A percentile compares a stretch with the other conserved stretches of the same genome.
These are phyloP conservation scores for Pseudogymnoascus sp. DNA, from an alignment of 2,329 filamentous ascomycete genomes.

Conservation along the genomic window DNA sequence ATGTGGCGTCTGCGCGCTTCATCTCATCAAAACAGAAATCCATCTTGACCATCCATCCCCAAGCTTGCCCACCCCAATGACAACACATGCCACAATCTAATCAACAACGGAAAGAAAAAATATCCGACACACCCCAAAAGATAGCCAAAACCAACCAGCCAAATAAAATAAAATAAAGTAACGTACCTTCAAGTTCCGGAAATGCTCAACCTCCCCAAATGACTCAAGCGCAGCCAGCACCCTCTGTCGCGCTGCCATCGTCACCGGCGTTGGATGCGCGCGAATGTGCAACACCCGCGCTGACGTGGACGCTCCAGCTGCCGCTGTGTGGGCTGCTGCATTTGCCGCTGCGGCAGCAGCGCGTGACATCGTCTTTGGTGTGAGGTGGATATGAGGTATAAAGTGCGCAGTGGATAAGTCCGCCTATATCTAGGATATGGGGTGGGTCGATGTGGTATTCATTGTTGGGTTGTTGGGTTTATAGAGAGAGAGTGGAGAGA, in stretches of 20 bases:
- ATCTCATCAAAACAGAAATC: neutral
- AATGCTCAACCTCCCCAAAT: constrained; percentile 27
- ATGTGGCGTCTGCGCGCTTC: neutral
- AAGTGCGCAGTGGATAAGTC: neutral
- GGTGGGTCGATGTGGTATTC: neutral
- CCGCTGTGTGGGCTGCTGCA: neutral
- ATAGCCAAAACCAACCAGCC: neutral
- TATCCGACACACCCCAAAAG: neutral
- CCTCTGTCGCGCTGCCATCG: constrained; percentile 26
- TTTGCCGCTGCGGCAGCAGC: neutral
- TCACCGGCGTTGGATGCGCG: constrained; percentile 22
- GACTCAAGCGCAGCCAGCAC: constrained; percentile 26
- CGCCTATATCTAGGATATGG: neutral
- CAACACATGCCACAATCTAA: neutral
- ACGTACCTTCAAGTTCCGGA: constrained; percentile 25
- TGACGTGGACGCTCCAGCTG: neutral
- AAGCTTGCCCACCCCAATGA: neutral
- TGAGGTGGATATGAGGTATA: neutral
- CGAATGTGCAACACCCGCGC: constrained; percentile 26
- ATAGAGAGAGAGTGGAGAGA: neutral
- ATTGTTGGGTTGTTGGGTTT: neutral
- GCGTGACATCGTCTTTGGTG: neutral
- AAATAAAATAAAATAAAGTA: neutral
- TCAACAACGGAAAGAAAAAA: neutral
- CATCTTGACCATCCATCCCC: neutral